Evolutionary conservation across 805 yeast genomes (phyloP).

Genomic region (Pichia paraexigua): DNA sequence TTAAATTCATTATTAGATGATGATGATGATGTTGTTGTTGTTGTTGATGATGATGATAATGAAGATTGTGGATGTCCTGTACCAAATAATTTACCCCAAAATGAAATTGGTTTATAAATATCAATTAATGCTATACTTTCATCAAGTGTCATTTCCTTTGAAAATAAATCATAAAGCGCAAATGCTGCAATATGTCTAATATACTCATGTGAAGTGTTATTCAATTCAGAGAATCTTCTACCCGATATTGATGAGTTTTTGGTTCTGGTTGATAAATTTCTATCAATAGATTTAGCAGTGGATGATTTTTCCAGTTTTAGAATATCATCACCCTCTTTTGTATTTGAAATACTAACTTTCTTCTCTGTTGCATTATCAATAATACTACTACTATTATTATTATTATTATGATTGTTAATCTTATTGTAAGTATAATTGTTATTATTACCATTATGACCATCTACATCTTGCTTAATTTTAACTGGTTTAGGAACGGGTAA

Average conservation of each 20-base stretch:
- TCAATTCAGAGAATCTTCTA: constrained; percentile 52
- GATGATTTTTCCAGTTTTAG: not conserved
- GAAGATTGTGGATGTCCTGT: constrained; percentile 1
- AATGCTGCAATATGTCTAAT: constrained; percentile 53
- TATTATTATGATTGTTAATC: too few species aligned
- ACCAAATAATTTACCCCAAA: constrained; percentile 45
- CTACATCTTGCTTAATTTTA: constrained; percentile 7
- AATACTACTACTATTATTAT: too few species aligned
- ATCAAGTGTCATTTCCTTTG: constrained; percentile 25
- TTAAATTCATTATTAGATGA: constrained; percentile 8
- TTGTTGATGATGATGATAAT: not conserved
- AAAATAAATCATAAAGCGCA: constrained; percentile 34
- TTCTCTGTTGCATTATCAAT: not conserved
- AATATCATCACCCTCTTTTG: not conserved
- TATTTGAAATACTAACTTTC: not conserved
- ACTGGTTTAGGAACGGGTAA: constrained; percentile 29
- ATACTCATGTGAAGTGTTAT: constrained; percentile 47
- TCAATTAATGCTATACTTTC: constrained; percentile 37
- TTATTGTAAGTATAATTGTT: too few species aligned
- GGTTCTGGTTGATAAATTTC: not conserved
- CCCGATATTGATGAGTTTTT: not conserved
- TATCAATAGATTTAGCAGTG: not conserved
- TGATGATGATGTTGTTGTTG: not conserved
- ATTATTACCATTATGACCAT: too few species aligned
- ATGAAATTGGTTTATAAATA: constrained; percentile 35